phyloP scores from a whole-genome alignment of 2,329 filamentous ascomycete species.

The Grosmannia penicillata region DNA sequence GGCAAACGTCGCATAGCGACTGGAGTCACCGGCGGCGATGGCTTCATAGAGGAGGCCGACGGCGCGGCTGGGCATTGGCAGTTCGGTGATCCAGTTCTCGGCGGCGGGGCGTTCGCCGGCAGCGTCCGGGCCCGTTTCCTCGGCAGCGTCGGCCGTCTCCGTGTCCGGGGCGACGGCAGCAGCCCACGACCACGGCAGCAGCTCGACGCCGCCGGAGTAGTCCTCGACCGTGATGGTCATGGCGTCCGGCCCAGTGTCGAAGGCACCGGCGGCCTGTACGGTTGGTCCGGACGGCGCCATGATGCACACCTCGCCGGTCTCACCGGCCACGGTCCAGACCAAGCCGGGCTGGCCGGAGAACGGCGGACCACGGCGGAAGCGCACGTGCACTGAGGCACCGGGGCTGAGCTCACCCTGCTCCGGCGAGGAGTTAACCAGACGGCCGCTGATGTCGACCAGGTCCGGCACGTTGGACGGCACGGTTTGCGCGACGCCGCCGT shows the following conservation, averaged over 20 bases:
- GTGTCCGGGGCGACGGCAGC: constrained; percentile 26
- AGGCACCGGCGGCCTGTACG: constrained; percentile 16
- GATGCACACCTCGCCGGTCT: constrained; percentile 33
- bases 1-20: constrained; percentile 20
- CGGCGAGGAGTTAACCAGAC: constrained; percentile 15
- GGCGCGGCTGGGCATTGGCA: constrained; percentile 28
- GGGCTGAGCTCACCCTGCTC: constrained; percentile 6
- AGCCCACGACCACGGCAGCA: too few relatives aligned
- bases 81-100: constrained; percentile 19
- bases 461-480: constrained; percentile 15
- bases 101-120: neutral
- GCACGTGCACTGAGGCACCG: constrained; percentile 26
- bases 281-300: constrained; percentile 14
- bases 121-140: constrained; percentile 29
- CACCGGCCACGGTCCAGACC: constrained; percentile 35
- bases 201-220: too few relatives aligned
- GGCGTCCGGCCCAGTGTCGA: constrained; percentile 21
- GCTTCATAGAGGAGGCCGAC: constrained; percentile 43
- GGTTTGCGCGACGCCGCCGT: constrained; percentile 5
- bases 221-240: constrained; percentile 36
- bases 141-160: constrained; percentile 26
- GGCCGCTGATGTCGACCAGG: constrained; percentile 18
- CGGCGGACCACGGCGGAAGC: constrained; percentile 30
- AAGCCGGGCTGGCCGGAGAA: constrained; percentile 31
- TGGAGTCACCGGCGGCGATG: constrained; percentile 23